Base-by-base conservation (phyloP, 2,329 filamentous ascomycete genomes). In the Ophiostoma sp. region DNA sequence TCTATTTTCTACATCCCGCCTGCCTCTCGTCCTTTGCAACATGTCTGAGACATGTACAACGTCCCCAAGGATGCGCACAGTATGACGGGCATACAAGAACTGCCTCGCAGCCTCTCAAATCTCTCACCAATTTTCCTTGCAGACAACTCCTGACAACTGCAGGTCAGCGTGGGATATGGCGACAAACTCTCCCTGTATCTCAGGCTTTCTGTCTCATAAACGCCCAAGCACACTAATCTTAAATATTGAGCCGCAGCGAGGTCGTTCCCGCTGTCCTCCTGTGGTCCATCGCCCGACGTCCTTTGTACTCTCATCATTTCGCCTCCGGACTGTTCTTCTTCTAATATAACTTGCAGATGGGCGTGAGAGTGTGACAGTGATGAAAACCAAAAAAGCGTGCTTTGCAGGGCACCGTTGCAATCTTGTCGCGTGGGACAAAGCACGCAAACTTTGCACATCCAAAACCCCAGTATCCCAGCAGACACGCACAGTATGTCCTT, bases 341-440 rank as follows among this genome's bases (percentile, higher is more conserved):
- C 22, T 25, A 28, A 45, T 66, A 28, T 28, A 66, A 66, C 61
- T 11, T 66, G 61, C 61, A 64, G 36, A 64, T 25, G 19, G 57
- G 17, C 33, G 59, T 28, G 61, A 42, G 36, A 28, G 57, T 28
- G 61, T 45, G 36, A 45, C 28, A 28, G 36, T 66, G 61, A 66
- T 39, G 36, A 45, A 42, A 61, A 36, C n/a, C 22, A 12, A 12
- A 12, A 48, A 50, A 33, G 42, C 42, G 15, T 48, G 42, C 42
- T 19, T 19, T 19, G 15, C 42, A 48, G 6, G 28, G 19, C 64
- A 31, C 45, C 28, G 42, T 69, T 69, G 25, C 45, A 69, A 8
- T 69, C 17, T 17, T 69, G 42, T 50, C 42, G 64, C 64, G 64
- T 69, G 64, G 64, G 42, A 69, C 64, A 69, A 69, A 45, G 61